Evolutionary conservation across 495 filamentous ascomycete species (phyloP), one percentile per base, ranked within the genome.

Genomic region (Xylaria bambusicola): DNA sequence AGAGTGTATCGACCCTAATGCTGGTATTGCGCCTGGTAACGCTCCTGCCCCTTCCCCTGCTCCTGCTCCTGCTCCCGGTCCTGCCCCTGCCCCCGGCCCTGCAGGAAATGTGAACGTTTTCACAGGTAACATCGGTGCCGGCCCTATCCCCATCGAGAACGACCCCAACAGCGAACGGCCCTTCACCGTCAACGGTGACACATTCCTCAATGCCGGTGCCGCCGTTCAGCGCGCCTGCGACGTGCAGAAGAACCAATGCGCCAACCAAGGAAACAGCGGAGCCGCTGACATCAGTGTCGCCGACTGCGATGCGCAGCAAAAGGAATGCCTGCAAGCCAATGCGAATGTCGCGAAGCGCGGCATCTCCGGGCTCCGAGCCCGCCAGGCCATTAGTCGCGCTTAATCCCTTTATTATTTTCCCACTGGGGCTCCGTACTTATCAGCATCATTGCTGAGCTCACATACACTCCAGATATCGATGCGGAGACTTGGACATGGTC

Each of bases 381-480:
- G 58, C 62, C 52, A 54, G 17, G n/a, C n/a, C n/a, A n/a, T n/a
- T n/a, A n/a, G n/a, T n/a, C n/a, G n/a, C n/a, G n/a, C n/a, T 86
- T 76, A 77, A 77, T 62, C 85, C 87, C 69, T n/a, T n/a, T n/a
- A n/a, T n/a, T n/a, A n/a, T n/a, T n/a, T n/a, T n/a, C n/a, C n/a
- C n/a, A n/a, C n/a, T n/a, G n/a, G n/a, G 84, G 82, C 17, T 81
- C 80, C 3, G 81, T 82, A 0, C 73, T 81, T 52, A 85, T 86
- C 60, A 69, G 69, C 20, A 72, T 85, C 57, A 81, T 85, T 47
- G 75, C 76, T 7, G 63, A 69, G 59, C 82, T 86, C 67, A 83
- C 86, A 63, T 87, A 84, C 71, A 64, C 73, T 38, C 78, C 79
- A 52, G 73, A 87, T 13, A 52, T n/a, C n/a, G n/a, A n/a, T n/a